Evolutionary conservation across 2,329 filamentous ascomycete species (phyloP), one percentile per base, ranked within the genome.

Genomic region (Paracamarosporium sp.): DNA sequence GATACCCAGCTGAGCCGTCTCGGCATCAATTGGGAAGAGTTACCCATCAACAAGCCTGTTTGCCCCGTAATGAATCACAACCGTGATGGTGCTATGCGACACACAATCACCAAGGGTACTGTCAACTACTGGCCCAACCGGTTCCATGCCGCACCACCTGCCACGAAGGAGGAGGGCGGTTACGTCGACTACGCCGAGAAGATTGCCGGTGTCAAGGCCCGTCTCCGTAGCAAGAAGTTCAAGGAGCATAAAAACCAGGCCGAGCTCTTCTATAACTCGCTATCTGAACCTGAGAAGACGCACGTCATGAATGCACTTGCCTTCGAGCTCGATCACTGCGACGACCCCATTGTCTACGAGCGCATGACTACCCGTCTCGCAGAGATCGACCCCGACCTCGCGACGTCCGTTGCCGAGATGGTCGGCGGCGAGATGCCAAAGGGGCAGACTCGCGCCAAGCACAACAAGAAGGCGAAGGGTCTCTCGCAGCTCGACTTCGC

Each of bases 61-160:
- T 91, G 88, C 60, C 89, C 90, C 0, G 87, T 91, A 33, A 87
- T 91, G 83, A 92, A 90, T 76, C 85, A 89, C 69, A 90, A 92
- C 77, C 87, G 91, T 0, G 91, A 95, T 56, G 91, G 91, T 3
- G 83, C 85, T 5, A 85, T 88, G 76, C 84, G 89, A 3, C 91
- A 94, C 74, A 88, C 83, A 3, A 93, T 95, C 63, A 86, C 84
- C 22, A 89, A 88, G 69, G 88, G 90, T 45, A 88, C 83, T 0
- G 86, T 90, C 63, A 93, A 93, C 78, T 93, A 93, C 77, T 93
- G 88, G 88, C 90, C 90, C 0, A 93, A 93, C 76, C 84, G 90
- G 2, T 88, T 86, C 67, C 83, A 85, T 1, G 80, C 83, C 1
- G 80, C 83, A 11, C 88, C 89, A 0, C 89, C 91, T 0, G 87